Percentiles rank a stretch among this genome's conserved stretches.
phyloP scores from a whole-genome alignment of 495 filamentous ascomycete species.

The Rusavskia elegans region DNA sequence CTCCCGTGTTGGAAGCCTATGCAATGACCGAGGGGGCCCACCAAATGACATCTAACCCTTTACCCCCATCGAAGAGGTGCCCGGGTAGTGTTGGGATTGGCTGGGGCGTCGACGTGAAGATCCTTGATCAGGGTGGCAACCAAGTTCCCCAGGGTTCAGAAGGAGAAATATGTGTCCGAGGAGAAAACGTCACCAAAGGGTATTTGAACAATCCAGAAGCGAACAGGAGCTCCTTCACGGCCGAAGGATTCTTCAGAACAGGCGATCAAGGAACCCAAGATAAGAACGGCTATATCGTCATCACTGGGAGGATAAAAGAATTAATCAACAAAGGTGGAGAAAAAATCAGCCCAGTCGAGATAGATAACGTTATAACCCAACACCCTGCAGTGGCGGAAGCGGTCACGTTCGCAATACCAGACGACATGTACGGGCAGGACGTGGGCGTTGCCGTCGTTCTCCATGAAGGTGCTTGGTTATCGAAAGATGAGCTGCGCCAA shows the following conservation, averaged over 20 bases:
- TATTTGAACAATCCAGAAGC: slow-evolving; percentile 69
- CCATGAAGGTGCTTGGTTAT: slow-evolving; percentile 39
- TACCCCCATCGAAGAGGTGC: slow-evolving; percentile 53
- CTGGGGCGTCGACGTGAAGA: slow-evolving; percentile 65
- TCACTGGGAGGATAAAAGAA: slow-evolving; percentile 73
- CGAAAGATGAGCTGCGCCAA: slow-evolving; percentile 39
- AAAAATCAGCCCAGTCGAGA: slow-evolving; percentile 70
- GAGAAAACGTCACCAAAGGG: slow-evolving; percentile 66
- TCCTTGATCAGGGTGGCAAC: slow-evolving; percentile 49
- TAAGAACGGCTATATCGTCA: slow-evolving; percentile 54
- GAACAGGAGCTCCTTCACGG: slow-evolving; percentile 52
- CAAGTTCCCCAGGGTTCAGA: slow-evolving; percentile 46
- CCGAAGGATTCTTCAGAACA: slow-evolving; percentile 62
- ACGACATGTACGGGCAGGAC: slow-evolving; percentile 56
- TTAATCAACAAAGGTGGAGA: slow-evolving; percentile 74
- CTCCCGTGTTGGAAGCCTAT: slow-evolving; percentile 76
- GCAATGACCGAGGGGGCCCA: slow-evolving; percentile 87
- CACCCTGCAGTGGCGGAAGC: slow-evolving; percentile 59
- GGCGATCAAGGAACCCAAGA: slow-evolving; percentile 71
- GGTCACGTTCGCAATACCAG: slow-evolving; percentile 57
- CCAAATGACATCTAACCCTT: slow-evolving; percentile 78
- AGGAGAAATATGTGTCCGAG: slow-evolving; percentile 65
- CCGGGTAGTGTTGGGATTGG: slow-evolving; percentile 68
- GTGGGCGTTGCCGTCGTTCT: slow-evolving; percentile 61
- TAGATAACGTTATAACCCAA: slow-evolving; percentile 60